These are phyloP conservation scores for Colletotrichum sp. DNA, from an alignment of 2,329 filamentous ascomycete genomes.

Conservation along the genomic window DNA sequence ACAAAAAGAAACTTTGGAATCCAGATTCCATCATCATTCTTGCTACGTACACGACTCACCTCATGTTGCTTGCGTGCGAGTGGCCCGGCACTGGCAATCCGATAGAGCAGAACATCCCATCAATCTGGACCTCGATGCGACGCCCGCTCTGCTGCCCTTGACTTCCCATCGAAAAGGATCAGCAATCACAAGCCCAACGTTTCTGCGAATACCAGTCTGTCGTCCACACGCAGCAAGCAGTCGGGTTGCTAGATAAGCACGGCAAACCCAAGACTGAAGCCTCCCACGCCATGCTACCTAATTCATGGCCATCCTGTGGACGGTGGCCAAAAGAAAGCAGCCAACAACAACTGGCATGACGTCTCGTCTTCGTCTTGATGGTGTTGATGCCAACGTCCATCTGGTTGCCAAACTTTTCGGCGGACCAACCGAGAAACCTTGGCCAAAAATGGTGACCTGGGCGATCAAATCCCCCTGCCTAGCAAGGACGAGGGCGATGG, in stretches of 20 bases:
- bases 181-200: not conserved
- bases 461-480: not conserved
- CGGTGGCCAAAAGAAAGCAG: not conserved
- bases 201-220: not conserved
- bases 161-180: not conserved
- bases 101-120: not conserved
- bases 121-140: not conserved
- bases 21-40: not conserved
- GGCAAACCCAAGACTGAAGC: not conserved
- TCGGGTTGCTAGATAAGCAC: not conserved
- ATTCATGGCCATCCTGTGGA: not conserved
- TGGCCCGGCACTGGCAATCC: not conserved
- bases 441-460: not conserved
- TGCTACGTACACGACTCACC: not conserved
- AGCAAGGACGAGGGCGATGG: not conserved
- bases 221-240: not conserved
- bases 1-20: not conserved
- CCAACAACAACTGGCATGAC: not conserved
- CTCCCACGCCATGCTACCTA: not conserved
- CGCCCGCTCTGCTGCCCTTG: not conserved
- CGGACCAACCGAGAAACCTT: slow-evolving; percentile 14
- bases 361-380: not conserved
- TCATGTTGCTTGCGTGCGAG: not conserved
- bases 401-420: not conserved
- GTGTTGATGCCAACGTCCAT: not conserved